Evolutionary conservation across 2,329 filamentous ascomycete genomes (phyloP).

Genomic region (Fusarium decemcellulare): DNA sequence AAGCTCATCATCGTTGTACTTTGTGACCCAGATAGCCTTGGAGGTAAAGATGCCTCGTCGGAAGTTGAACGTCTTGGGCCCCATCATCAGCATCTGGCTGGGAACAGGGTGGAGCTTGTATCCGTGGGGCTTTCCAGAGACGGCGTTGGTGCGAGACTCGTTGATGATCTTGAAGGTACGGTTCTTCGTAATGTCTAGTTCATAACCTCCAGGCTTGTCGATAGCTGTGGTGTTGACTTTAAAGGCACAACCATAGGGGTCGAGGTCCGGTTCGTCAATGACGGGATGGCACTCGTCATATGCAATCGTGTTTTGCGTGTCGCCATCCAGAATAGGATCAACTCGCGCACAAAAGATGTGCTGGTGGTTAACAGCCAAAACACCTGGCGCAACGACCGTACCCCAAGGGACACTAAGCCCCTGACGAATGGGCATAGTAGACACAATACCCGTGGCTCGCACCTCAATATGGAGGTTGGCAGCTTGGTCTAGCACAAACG

Average conservation of each 20-base stretch:
- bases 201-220: constrained; percentile 58
- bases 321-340: constrained; percentile 72
- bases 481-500: constrained; percentile 64
- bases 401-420: constrained; percentile 67
- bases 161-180: constrained; percentile 64
- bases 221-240: constrained; percentile 59
- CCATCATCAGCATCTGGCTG: constrained; percentile 58
- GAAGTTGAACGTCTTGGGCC: constrained; percentile 24
- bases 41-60: constrained; percentile 24
- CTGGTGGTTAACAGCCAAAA: constrained; percentile 75
- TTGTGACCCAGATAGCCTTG: constrained; percentile 60
- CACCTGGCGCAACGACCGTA: constrained; percentile 71
- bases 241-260: constrained; percentile 65
- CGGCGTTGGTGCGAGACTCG: constrained; percentile 53
- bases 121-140: constrained; percentile 47
- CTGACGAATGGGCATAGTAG: constrained; percentile 60
- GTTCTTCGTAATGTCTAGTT: constrained; percentile 62
- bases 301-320: constrained; percentile 57
- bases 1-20: constrained; percentile 62
- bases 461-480: constrained; percentile 53
- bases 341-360: constrained; percentile 74
- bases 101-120: constrained; percentile 59
- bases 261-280: constrained; percentile 53
- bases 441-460: constrained; percentile 56
- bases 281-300: constrained; percentile 29